Conservation (phyloP, 1,284 basidiomycete genomes). For the Ceratobasidium sp. region DNA sequence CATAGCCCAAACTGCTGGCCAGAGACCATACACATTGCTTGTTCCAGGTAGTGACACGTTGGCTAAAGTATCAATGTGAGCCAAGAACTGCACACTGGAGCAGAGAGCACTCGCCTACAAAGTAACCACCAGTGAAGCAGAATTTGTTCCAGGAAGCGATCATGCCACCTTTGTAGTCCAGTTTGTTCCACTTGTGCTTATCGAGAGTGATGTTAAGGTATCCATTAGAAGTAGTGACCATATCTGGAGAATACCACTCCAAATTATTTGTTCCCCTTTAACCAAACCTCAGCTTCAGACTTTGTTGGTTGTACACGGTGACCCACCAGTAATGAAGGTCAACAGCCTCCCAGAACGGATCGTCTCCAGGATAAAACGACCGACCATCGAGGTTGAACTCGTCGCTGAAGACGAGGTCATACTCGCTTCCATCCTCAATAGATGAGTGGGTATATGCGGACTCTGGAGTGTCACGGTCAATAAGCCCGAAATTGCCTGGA, state of each 20-base stretch:
- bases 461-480: slow-evolving; percentile 74
- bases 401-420: slow-evolving; percentile 88
- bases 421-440: slow-evolving; percentile 68
- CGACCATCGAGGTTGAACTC: slow-evolving; percentile 85
- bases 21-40: slow-evolving; percentile 65
- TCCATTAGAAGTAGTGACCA: slow-evolving; percentile 79
- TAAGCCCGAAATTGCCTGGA: slow-evolving; percentile 48
- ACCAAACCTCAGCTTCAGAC: neutral
- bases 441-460: slow-evolving; percentile 59
- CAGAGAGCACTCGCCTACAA: slow-evolving; percentile 55
- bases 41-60: slow-evolving; percentile 84
- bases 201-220: slow-evolving; percentile 80
- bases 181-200: slow-evolving; percentile 65
- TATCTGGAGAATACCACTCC: slow-evolving; percentile 80
- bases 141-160: slow-evolving; percentile 88
- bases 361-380: slow-evolving; percentile 59
- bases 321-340: slow-evolving; percentile 76
- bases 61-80: slow-evolving; percentile 46
- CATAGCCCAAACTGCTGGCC: slow-evolving; percentile 74
- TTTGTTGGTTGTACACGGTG: neutral
- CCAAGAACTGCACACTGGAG: slow-evolving; percentile 48
- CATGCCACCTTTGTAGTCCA: slow-evolving; percentile 43
- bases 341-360: slow-evolving; percentile 77
- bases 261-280: slow-evolving; percentile 60
- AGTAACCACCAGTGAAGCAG: slow-evolving; percentile 88